Evolutionary conservation across 2,329 filamentous ascomycete genomes (phyloP).

Genomic region (Hypoxylon sp.): DNA sequence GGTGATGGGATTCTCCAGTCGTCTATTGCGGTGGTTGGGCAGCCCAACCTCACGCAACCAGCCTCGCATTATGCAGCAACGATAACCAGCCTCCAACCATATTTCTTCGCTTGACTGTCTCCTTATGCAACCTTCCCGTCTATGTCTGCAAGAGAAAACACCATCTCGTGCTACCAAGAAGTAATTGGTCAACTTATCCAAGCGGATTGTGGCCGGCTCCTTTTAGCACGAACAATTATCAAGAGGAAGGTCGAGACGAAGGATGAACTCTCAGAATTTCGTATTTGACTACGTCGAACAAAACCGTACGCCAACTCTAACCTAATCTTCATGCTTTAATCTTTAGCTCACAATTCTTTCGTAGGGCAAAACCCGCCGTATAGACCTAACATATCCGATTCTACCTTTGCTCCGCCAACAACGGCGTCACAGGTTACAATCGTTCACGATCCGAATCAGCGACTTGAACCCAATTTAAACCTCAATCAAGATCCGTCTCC

Average conservation of each 20-base stretch:
- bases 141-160: slow-evolving; percentile 35
- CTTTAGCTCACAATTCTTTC: slow-evolving; percentile 22
- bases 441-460: slow-evolving; percentile 44
- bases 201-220: slow-evolving; percentile 34
- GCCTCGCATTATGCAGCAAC: slow-evolving; percentile 42
- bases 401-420: slow-evolving; percentile 36
- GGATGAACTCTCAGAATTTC: slow-evolving; percentile 47
- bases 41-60: slow-evolving; percentile 44
- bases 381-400: slow-evolving; percentile 39
- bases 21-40: slow-evolving; percentile 39
- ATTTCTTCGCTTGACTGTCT: slow-evolving; percentile 38
- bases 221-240: slow-evolving; percentile 25
- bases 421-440: slow-evolving; percentile 52
- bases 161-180: slow-evolving; percentile 34
- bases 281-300: slow-evolving; percentile 45
- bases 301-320: slow-evolving; percentile 45
- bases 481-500: slow-evolving; percentile 50
- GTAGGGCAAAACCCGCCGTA: slow-evolving; percentile 45
- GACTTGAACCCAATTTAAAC: slow-evolving; percentile 45
- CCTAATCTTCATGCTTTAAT: slow-evolving; percentile 16
- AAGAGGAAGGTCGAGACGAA: slow-evolving; percentile 35
- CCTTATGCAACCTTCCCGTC: slow-evolving; percentile 36
- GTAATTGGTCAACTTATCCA: slow-evolving; percentile 42
- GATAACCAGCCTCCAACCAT: slow-evolving; percentile 42
- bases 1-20: slow-evolving; percentile 11